Base-by-base conservation (phyloP, 2,329 filamentous ascomycete species). In the Coniochaeta sp. region DNA sequence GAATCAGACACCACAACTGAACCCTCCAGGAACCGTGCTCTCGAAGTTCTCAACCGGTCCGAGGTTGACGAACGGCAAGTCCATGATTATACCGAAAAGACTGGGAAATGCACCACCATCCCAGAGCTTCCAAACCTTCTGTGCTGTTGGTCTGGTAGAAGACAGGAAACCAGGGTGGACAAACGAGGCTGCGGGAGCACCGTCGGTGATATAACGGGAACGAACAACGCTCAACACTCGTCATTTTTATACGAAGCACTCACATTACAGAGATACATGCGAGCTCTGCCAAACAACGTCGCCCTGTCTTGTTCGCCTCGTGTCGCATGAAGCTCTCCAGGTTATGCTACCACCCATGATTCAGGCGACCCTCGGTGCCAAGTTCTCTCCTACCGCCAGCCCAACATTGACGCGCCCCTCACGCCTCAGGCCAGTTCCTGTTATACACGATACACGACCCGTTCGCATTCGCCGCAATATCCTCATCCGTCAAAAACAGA, bases 341-440 rank as follows among this genome's bases (percentile, higher is more conserved):
- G 28, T 31, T 31, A 31, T 31, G 28, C 28, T 9, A 31, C 5
- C 9, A 31, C 9, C 28, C 28, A 31, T 31, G 28, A 31, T 31
- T 31, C 28, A 31, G 28, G 28, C 5, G 28, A 6, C 28, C 9
- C 9, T 31, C 9, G 28, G 5, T 9, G 28, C 28, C 9, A 5
- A 31, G 28, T 31, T 9, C 28, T 31, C 28, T n/a, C 28, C 28
- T 31, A 31, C 5, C 28, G 28, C 28, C 28, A 31, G 28, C 9
- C 28, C 28, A 9, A 31, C 9, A 5, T 31, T 9, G 28, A 31
- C 5, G 5, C 28, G 9, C 5, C 28, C 16, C 50, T 66, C 63
- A 73, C 7, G 69, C 70, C 58, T 65, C 65, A 6, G 73, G 73
- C 72, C 72, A 75, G 64, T 75, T 75, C 57, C 68, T 69, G 63